Percentiles rank a stretch among this genome's conserved stretches.
Evolutionary conservation across 768 basidiomycete genomes (phyloP).

Genomic region (Suillus clintonianus): DNA sequence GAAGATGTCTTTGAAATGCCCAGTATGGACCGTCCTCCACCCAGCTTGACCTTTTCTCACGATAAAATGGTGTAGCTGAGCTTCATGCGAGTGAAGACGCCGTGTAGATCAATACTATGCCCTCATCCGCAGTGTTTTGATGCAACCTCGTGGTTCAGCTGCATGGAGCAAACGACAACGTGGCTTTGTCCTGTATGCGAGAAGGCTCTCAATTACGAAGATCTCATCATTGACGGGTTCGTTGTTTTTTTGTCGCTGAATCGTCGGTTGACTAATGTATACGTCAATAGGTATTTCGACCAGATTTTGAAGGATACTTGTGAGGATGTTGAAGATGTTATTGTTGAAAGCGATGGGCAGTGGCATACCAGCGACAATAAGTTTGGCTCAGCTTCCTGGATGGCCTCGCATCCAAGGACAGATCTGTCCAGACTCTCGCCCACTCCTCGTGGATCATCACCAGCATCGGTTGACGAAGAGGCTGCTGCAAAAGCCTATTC

Average conservation of each 20-base stretch:
- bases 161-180: slow-evolving; percentile 96
- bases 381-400: slow-evolving; percentile 76
- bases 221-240: slow-evolving; percentile 91
- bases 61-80: slow-evolving; percentile 57
- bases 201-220: slow-evolving; percentile 70
- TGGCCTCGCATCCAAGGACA: slow-evolving; percentile 48
- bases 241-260: slow-evolving; percentile 19
- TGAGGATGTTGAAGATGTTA: slow-evolving; percentile 85
- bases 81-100: slow-evolving; percentile 80
- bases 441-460: slow-evolving; percentile 30
- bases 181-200: slow-evolving; percentile 96
- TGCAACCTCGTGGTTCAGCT: slow-evolving; percentile 88
- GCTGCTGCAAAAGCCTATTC: slow-evolving; percentile 41
- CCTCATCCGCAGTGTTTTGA: slow-evolving; percentile 96
- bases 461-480: slow-evolving; percentile 31
- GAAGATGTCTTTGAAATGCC: slow-evolving; percentile 91
- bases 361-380: slow-evolving; percentile 95
- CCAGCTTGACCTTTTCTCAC: slow-evolving; percentile 1
- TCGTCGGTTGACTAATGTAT: not conserved
- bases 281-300: slow-evolving; percentile 72
- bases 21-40: slow-evolving; percentile 53
- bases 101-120: slow-evolving; percentile 85
- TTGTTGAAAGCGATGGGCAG: slow-evolving; percentile 91
- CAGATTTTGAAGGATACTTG: slow-evolving; percentile 78
- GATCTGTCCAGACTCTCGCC: slow-evolving; percentile 20